Conservation (phyloP, 1,284 basidiomycete species). For the Grifola frondosa region DNA sequence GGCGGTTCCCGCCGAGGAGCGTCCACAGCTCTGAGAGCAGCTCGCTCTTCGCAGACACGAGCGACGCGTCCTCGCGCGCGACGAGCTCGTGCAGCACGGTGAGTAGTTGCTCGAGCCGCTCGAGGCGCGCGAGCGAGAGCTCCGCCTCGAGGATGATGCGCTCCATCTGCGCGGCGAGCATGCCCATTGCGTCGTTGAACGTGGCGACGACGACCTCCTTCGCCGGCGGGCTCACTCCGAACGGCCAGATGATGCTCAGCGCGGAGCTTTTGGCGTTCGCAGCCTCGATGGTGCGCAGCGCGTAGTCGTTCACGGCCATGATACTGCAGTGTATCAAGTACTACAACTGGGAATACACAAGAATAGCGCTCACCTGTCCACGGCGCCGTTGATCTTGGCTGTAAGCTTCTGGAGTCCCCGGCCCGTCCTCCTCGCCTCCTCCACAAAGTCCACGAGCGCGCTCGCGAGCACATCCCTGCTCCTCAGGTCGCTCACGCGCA, state of each 20-base stretch:
- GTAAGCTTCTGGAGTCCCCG: slow-evolving; percentile 56
- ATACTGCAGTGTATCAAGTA: slow-evolving; percentile 44
- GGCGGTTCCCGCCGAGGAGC: slow-evolving; percentile 57
- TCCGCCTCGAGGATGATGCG: slow-evolving; percentile 65
- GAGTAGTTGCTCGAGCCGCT: slow-evolving; percentile 61
- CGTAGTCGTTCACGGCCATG: slow-evolving; percentile 69
- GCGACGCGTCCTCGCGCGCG: slow-evolving; percentile 50
- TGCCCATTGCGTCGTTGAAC: slow-evolving; percentile 62
- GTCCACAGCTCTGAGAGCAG: slow-evolving; percentile 70
- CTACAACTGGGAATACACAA: not conserved
- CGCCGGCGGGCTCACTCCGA: slow-evolving; percentile 34
- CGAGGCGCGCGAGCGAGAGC: slow-evolving; percentile 49
- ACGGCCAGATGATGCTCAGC: slow-evolving; percentile 46
- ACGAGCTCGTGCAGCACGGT: slow-evolving; percentile 54
- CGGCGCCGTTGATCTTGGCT: slow-evolving; percentile 62
- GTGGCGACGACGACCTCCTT: slow-evolving; percentile 47
- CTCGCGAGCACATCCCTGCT: slow-evolving; percentile 57
- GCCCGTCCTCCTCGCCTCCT: slow-evolving; percentile 58
- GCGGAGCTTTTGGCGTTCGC: slow-evolving; percentile 41
- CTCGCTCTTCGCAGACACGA: slow-evolving; percentile 46
- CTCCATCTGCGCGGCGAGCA: slow-evolving; percentile 50
- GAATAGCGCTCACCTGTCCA: slow-evolving; percentile 59
- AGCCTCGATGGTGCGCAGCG: slow-evolving; percentile 56
- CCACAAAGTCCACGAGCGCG: slow-evolving; percentile 49
- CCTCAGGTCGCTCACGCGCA: slow-evolving; percentile 57